These are phyloP conservation scores for Neonectria sp. DNA, from an alignment of 2,329 filamentous ascomycete genomes.

Conservation along the genomic window DNA sequence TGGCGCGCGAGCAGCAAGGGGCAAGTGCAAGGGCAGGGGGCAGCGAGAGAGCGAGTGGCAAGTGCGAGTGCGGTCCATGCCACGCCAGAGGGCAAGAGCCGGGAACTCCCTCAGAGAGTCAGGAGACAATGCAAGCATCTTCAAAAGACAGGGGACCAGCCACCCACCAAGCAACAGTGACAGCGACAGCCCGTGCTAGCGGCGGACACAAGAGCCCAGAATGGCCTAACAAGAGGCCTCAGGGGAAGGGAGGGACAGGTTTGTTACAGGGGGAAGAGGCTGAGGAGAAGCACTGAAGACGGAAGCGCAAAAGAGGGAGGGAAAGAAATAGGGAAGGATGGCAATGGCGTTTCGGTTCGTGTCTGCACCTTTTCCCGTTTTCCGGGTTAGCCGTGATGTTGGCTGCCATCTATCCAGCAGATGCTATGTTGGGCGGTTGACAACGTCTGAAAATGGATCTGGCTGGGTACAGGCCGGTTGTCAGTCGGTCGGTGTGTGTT, in stretches of 20 bases:
- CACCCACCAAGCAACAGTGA: constrained; percentile 11
- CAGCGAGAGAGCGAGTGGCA: constrained; percentile 21
- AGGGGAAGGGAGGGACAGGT: constrained; percentile 4
- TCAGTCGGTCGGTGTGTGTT: constrained; percentile 16
- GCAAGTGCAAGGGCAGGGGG: constrained; percentile 13
- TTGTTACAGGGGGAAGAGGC: neutral
- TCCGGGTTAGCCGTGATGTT: neutral
- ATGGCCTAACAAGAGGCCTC: constrained; percentile 10
- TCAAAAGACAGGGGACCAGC: constrained; percentile 3
- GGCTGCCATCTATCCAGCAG: neutral
- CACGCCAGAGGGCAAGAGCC: neutral
- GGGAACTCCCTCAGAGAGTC: neutral
- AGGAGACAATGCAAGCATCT: constrained; percentile 1
- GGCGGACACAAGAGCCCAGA: constrained; percentile 13
- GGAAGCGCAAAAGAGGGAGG: constrained; percentile 1
- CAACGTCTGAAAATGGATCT: neutral
- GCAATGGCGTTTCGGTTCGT: constrained; percentile 11
- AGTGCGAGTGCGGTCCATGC: constrained; percentile 7
- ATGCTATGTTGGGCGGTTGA: constrained; percentile 11
- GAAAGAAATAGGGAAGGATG: constrained; percentile 13
- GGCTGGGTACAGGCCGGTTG: constrained; percentile 9
- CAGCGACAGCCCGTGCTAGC: constrained; percentile 10
- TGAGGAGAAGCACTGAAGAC: neutral
- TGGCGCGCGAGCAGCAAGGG: constrained; percentile 36
- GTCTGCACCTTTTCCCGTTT: neutral